Evolutionary conservation across 345 rosid genomes (phyloP), one percentile per base, ranked within the genome.

Genomic region (Acer negundo): DNA sequence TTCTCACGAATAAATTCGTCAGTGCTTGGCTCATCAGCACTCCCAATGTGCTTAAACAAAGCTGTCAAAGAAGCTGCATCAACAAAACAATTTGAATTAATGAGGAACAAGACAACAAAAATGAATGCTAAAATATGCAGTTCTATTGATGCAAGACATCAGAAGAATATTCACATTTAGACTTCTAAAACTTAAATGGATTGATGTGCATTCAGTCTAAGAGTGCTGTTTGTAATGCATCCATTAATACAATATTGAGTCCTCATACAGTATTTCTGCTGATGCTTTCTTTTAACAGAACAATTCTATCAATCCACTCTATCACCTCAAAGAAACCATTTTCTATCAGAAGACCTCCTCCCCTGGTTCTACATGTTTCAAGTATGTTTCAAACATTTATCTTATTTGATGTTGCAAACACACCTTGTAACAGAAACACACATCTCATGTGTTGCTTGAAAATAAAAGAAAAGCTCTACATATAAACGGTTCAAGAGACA

Each of bases 1-100:
- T 89, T 97, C 76, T 94, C 97, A 49, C 99, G 95, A 22, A 90
- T 86, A 74, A 83, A 82, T 75, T 92, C 98, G 62, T 90, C 97
- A 2, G 91, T 82, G 75, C 85, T 87, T 66, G 92, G 94, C 66
- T 92, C 97, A 73, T 89, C 97, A 76, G 84, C 89, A 78, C 79
- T 91, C 19, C 87, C 91, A 83, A 94, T 88, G 83, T 91, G 95
- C 72, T 89, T 90, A 84, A 97, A 97, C 80, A 97, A 84, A 23
- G 97, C 95, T 65, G 94, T 86, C 75, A 92, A 88, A 31, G 97
- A 91, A 74, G 90, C 98, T 97, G 89, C 83, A 86, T 6, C 74
- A 73, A 77, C 64, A 83, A 72, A 72, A 84, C 58, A 61, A 70
- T 22, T 69, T 44, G 10, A 19, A 42, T 49, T 10, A 46, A 55